A percentile compares a stretch with the other conserved stretches of the same genome.
Evolutionary conservation across 805 yeast species (phyloP).

Genomic region (Yamadazyma olivae): DNA sequence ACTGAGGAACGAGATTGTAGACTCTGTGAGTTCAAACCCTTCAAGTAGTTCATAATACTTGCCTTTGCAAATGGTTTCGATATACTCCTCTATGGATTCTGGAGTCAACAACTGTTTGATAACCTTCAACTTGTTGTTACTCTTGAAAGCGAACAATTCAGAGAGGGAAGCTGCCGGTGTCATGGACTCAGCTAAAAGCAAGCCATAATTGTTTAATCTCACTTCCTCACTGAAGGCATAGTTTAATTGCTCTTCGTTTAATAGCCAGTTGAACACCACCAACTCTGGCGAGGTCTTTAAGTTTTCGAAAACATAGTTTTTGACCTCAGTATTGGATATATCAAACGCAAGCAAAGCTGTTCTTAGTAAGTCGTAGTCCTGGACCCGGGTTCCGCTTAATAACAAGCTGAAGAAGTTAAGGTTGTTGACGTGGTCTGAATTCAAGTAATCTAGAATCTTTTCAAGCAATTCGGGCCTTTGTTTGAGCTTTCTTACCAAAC

Average conservation of each 20-base stretch:
- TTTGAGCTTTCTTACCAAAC: conserved; percentile 2
- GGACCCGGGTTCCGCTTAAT: too few relatives aligned
- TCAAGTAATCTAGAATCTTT: conserved; percentile 7
- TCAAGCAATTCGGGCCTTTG: conserved; percentile 2
- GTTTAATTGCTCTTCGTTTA: conserved; percentile 9
- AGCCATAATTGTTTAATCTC: conserved; percentile 5
- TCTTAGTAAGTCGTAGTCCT: conserved; percentile 1
- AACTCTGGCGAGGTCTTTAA: conserved; percentile 2
- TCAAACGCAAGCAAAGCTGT: conserved; percentile 4
- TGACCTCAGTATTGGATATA: conserved; percentile 3
- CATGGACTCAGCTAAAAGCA: conserved; percentile 1
- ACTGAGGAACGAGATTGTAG: conserved; percentile 3
- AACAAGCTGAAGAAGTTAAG: conserved; percentile 6
- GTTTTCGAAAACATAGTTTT: conserved; percentile 4
- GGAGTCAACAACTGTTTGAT: conserved; percentile 5
- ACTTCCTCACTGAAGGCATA: conserved; percentile 6
- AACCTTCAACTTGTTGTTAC: conserved; percentile 2
- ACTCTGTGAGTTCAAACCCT: conserved; percentile 7
- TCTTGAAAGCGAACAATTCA: conserved; percentile 7
- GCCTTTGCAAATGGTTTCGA: conserved; percentile 4
- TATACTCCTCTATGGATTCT: conserved; percentile 2
- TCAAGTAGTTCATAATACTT: conserved; percentile 5
- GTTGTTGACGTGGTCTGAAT: conserved; percentile 3
- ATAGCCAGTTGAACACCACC: conserved; percentile 9
- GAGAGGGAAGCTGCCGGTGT: conserved; percentile 4